phyloP scores from a whole-genome alignment of 2,329 filamentous ascomycete species.

The Penicillium sp. region DNA sequence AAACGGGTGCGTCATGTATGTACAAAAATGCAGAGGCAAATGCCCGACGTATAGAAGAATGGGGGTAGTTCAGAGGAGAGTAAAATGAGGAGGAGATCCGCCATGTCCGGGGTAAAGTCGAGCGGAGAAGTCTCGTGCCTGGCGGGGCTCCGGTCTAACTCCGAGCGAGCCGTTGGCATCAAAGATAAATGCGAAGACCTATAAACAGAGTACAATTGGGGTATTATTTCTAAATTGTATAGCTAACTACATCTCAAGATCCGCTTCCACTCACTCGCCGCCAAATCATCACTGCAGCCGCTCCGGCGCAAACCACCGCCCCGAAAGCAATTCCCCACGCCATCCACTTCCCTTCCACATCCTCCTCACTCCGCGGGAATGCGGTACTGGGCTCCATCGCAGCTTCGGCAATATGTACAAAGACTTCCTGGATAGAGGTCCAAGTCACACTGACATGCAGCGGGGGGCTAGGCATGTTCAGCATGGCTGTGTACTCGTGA shows the following conservation, averaged over 20 bases:
- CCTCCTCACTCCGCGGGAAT: constrained; percentile 86
- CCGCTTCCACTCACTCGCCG: constrained; percentile 44
- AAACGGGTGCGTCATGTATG: neutral
- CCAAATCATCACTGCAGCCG: constrained; percentile 59
- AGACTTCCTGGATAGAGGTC: constrained; percentile 89
- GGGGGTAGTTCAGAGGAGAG: neutral
- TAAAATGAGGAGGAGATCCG: constrained; percentile 10
- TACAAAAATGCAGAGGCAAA: neutral
- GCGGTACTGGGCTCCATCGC: constrained; percentile 84
- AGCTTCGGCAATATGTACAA: constrained; percentile 84
- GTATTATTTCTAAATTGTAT: constrained; percentile 15
- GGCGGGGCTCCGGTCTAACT: constrained; percentile 15
- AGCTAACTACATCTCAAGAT: constrained; percentile 16
- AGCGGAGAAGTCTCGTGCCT: constrained; percentile 20
- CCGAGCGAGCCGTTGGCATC: constrained; percentile 9
- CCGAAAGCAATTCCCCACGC: constrained; percentile 80
- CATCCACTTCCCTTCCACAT: constrained; percentile 69
- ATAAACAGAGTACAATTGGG: constrained; percentile 4
- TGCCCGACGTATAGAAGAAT: neutral
- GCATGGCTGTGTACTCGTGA: constrained; percentile 77
- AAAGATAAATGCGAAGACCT: neutral
- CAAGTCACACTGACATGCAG: constrained; percentile 93
- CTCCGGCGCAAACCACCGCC: constrained; percentile 59
- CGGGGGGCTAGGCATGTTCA: constrained; percentile 80
- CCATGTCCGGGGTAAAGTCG: constrained; percentile 18